Evolutionary conservation across 306 rosid species (phyloP).

Genomic region (Prunus kanzakura): DNA sequence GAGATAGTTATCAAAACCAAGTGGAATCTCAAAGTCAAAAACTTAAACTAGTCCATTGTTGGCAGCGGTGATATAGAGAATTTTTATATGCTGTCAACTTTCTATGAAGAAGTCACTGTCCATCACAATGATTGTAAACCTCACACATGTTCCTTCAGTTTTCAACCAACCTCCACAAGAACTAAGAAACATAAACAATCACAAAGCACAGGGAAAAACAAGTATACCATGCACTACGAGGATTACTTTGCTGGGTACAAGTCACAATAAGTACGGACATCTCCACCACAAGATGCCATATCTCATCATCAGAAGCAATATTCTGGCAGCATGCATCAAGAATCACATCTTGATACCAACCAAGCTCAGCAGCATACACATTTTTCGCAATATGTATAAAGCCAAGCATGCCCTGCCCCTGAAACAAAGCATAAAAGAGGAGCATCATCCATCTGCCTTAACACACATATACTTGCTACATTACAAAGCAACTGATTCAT

Average conservation of each 20-base stretch:
- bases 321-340: slow-evolving; percentile 99
- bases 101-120: background rate
- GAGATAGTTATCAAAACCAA: background rate
- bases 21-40: background rate
- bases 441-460: slow-evolving; percentile 1
- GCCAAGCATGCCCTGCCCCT: slow-evolving; percentile 87
- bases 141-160: slow-evolving; percentile 14
- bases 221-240: slow-evolving; percentile 83
- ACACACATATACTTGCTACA: slow-evolving; percentile 3
- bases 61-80: background rate
- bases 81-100: background rate
- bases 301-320: slow-evolving; percentile 69
- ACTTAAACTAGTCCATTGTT: background rate
- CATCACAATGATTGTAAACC: background rate
- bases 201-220: slow-evolving; percentile 13
- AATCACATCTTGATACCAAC: slow-evolving; percentile 68
- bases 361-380: slow-evolving; percentile 59
- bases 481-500: background rate
- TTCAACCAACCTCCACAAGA: slow-evolving; percentile 18
- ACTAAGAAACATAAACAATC: background rate
- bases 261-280: slow-evolving; percentile 71
- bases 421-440: slow-evolving; percentile 19
- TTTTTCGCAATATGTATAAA: slow-evolving; percentile 61
- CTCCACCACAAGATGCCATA: slow-evolving; percentile 78
- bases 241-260: slow-evolving; percentile 61